Evolutionary conservation across 2,329 filamentous ascomycete species (phyloP), one percentile per base, ranked within the genome.

Genomic region (Calcarisporium arbuscula): DNA sequence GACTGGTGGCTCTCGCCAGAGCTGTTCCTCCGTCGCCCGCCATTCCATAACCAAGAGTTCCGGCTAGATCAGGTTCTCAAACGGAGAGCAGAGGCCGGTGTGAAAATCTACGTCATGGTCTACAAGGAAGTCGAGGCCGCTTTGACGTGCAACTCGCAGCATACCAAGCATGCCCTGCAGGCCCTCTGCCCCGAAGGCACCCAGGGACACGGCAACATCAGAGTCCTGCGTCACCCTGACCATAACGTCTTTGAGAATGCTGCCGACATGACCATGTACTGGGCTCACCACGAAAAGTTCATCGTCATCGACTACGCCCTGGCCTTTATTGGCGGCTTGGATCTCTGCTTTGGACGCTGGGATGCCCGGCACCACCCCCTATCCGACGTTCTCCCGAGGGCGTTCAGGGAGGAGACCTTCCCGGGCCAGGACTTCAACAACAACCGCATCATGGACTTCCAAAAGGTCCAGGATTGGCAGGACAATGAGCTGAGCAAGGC

Each of bases 381-480:
- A 11, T 74, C 90, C 1, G 92, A 96, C 56, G 80, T 89, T 1
- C 89, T 96, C 54, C 90, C 90, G 1, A 80, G 82, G 28, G 85
- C 85, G 15, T 75, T 95, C 14, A 68, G 75, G 11, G 77, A 89
- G 35, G 89, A 95, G 57, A 70, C 95, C 15, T 98, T 87, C 71
- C 89, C 92, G 0, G 92, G 92, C 1, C 92, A 98, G 54, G 92
- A 98, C 51, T 96, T 94, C 68, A 96, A 96, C 61, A 96, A 96
- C 60, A 95, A 95, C 57, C 79, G 90, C 23, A 81, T 96, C 48
- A 85, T 94, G 82, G 92, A 98, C 52, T 98, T 96, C 56, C 74
- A 95, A 49, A 83, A 82, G 20, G 92, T 96, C 2, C 60, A 85
- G 19, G 82, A 95, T 53, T 96, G 90, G 90, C 87, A 92, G 58